Evolutionary conservation across 495 filamentous ascomycete genomes (phyloP).

Genomic region (Trypethelium eluteriae): DNA sequence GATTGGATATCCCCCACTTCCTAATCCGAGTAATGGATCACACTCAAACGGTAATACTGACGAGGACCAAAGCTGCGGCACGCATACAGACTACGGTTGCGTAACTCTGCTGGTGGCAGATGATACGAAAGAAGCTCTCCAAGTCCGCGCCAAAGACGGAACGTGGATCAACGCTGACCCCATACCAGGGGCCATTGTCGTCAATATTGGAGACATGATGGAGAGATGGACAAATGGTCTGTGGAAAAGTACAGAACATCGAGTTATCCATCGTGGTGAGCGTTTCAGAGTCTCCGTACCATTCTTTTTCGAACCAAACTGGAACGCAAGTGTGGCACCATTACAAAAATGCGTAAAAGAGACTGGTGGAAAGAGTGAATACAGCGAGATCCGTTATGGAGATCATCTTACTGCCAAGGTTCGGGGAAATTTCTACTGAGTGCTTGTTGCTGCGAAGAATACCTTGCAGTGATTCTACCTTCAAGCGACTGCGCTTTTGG

Average conservation of each 20-base stretch:
- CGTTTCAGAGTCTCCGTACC: conserved; percentile 37
- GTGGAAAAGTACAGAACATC: conserved; percentile 36
- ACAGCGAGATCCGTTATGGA: not conserved
- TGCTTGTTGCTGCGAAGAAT: not conserved
- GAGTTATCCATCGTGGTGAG: conserved; percentile 36
- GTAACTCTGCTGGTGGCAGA: conserved; percentile 37
- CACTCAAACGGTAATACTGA: conserved; percentile 3
- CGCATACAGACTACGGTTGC: conserved; percentile 38
- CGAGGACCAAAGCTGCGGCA: conserved; percentile 27
- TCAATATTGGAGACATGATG: conserved; percentile 43
- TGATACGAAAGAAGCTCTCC: conserved; percentile 30
- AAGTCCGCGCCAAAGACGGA: conserved; percentile 30
- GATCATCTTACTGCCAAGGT: conserved; percentile 8
- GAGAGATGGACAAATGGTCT: conserved; percentile 40
- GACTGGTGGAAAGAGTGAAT: not conserved
- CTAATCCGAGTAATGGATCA: not conserved
- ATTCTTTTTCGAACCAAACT: conserved; percentile 41
- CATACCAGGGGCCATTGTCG: conserved; percentile 33
- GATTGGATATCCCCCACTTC: conserved; percentile 24
- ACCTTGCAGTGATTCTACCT: not conserved
- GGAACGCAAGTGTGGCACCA: conserved; percentile 30
- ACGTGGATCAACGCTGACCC: conserved; percentile 37
- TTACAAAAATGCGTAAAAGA: conserved; percentile 11
- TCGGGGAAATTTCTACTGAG: not conserved
- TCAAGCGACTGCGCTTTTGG: too few relatives aligned